These are phyloP conservation scores for Gremmenia infestans DNA, from an alignment of 2,329 filamentous ascomycete genomes.

Conservation along the genomic window DNA sequence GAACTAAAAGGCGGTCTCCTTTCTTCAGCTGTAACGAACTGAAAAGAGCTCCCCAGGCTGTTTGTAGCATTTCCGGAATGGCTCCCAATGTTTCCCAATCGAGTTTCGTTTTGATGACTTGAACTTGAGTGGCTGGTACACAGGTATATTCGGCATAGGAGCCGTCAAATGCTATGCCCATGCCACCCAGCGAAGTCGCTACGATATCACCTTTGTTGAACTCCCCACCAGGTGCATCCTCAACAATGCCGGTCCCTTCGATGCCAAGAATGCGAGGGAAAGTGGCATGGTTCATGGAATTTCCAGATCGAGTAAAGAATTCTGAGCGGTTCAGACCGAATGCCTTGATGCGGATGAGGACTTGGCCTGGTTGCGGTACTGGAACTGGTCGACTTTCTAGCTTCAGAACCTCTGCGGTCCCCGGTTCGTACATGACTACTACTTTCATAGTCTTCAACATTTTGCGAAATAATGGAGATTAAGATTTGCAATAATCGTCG, in stretches of 20 bases:
- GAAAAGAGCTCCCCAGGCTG: slow-evolving; percentile 42
- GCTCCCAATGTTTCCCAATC: slow-evolving; percentile 41
- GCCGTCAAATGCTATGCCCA: slow-evolving; percentile 43
- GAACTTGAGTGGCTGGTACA: slow-evolving; percentile 38
- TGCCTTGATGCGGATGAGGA: slow-evolving; percentile 70
- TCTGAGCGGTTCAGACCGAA: slow-evolving; percentile 86
- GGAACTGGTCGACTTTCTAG: slow-evolving; percentile 15
- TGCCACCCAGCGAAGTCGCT: slow-evolving; percentile 44
- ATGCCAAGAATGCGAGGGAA: slow-evolving; percentile 24
- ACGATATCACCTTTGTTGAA: slow-evolving; percentile 38
- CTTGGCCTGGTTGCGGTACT: slow-evolving; percentile 51
- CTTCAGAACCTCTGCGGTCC: slow-evolving; percentile 19
- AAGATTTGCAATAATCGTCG: too few species aligned
- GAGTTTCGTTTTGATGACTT: slow-evolving; percentile 33
- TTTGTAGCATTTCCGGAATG: slow-evolving; percentile 47
- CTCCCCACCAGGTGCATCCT: slow-evolving; percentile 20
- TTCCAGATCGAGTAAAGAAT: slow-evolving; percentile 41
- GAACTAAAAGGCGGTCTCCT: slow-evolving; percentile 41
- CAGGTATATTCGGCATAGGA: slow-evolving; percentile 46
- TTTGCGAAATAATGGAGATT: too few species aligned
- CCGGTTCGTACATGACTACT: slow-evolving; percentile 16
- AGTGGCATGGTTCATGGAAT: slow-evolving; percentile 10
- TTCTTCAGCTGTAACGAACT: slow-evolving; percentile 34
- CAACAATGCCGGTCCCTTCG: slow-evolving; percentile 18
- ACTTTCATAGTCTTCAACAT: slow-evolving; percentile 13